Evolutionary conservation across 352 stramenopile genomes (phyloP).

Genomic region (Phytophthora pluvialis): DNA sequence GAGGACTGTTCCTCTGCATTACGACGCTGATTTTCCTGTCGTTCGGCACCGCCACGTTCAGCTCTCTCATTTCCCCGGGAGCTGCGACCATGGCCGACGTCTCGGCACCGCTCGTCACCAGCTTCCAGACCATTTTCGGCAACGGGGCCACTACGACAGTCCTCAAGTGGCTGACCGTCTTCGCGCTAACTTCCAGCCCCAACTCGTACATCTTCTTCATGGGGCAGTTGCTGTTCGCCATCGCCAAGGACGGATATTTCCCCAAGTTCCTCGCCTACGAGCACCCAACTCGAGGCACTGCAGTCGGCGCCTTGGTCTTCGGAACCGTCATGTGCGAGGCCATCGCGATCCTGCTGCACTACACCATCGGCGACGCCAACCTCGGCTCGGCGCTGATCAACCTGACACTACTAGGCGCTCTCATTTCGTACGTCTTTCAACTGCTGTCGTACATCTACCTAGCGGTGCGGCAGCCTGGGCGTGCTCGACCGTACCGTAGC

Average conservation of each 20-base stretch:
- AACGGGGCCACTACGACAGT: conserved; percentile 54
- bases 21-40: conserved; percentile 60
- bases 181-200: conserved; percentile 66
- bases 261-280: conserved; percentile 60
- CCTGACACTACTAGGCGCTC: conserved; percentile 43
- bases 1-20: conserved; percentile 63
- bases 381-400: conserved; percentile 60
- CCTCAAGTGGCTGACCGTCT: conserved; percentile 71
- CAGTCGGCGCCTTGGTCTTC: conserved; percentile 51
- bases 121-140: conserved; percentile 69
- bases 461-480: conserved; percentile 46
- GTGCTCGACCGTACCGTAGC: conserved; percentile 60
- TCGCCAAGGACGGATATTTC: conserved; percentile 69
- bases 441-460: conserved; percentile 65
- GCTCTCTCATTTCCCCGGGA: conserved; percentile 63
- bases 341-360: conserved; percentile 64
- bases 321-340: conserved; percentile 46
- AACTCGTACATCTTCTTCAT: conserved; percentile 85
- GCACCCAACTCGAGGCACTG: conserved; percentile 37
- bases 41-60: conserved; percentile 72
- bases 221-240: conserved; percentile 67
- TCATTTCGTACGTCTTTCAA: conserved; percentile 78
- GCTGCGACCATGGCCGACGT: conserved; percentile 43
- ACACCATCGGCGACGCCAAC: conserved; percentile 58
- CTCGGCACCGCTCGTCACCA: conserved; percentile 36